phyloP scores from a whole-genome alignment of 2,329 filamentous ascomycete genomes.

The Penicillium sp. region DNA sequence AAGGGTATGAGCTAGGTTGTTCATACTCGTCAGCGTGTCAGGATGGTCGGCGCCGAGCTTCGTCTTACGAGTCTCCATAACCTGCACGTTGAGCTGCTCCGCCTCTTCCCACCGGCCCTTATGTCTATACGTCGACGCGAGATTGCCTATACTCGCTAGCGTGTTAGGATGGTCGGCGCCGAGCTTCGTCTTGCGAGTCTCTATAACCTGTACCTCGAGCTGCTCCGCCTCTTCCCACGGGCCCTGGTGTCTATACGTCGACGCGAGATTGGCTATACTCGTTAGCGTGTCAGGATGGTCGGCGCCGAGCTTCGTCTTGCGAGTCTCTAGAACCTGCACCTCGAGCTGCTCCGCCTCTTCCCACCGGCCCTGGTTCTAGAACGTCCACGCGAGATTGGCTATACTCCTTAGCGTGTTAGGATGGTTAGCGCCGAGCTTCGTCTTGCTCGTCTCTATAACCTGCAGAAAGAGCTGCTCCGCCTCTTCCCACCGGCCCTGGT shows the following conservation, averaged over 20 bases:
- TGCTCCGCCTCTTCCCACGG: neutral
- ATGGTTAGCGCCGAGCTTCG: neutral
- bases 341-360: neutral
- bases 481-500: neutral
- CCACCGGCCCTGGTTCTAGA: neutral
- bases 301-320: neutral
- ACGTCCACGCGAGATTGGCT: neutral
- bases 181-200: constrained; percentile 1
- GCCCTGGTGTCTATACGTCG: neutral
- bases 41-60: too few species aligned
- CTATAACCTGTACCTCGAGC: neutral
- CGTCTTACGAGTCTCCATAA: too few species aligned
- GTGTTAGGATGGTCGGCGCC: neutral
- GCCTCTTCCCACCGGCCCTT: too few species aligned
- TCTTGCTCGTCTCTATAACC: neutral
- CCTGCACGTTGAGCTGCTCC: too few species aligned
- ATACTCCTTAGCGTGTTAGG: neutral
- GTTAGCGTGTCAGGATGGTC: too few species aligned
- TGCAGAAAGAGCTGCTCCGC: neutral
- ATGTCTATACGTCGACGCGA: too few species aligned
- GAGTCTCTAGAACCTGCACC: neutral
- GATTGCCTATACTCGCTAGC: too few species aligned
- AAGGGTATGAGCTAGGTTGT: neutral
- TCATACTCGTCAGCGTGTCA: too few species aligned
- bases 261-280: too few species aligned